These are phyloP conservation scores for Wilhelminamyces savonicus DNA, from an alignment of 805 yeast genomes.

Conservation along the genomic window DNA sequence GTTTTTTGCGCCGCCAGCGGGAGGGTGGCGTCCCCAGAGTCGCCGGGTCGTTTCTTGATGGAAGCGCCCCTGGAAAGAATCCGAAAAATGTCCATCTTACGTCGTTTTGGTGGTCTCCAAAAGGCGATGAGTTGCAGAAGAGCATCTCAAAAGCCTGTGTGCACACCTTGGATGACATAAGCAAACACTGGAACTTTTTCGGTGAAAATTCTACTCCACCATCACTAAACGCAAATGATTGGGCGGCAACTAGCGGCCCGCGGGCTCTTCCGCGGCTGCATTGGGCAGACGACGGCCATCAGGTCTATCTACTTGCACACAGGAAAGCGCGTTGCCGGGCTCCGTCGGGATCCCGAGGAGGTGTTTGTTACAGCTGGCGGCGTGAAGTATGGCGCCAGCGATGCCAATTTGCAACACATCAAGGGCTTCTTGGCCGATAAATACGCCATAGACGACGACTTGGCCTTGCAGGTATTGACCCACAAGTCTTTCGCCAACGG, in stretches of 20 bases:
- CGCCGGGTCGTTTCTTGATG: slow-evolving; percentile 60
- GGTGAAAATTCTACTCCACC: too few species aligned
- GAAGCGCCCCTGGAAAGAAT: slow-evolving; percentile 83
- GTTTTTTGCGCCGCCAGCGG: slow-evolving; percentile 21
- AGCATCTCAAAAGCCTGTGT: too few species aligned
- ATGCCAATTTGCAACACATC: slow-evolving; percentile 43
- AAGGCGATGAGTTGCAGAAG: too few species aligned
- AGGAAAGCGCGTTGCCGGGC: slow-evolving; percentile 60
- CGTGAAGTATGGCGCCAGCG: slow-evolving; percentile 45
- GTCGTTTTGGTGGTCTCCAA: background rate
- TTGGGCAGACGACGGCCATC: slow-evolving; percentile 3
- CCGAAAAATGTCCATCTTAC: slow-evolving; percentile 78
- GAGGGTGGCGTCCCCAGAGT: slow-evolving; percentile 35
- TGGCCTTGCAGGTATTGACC: slow-evolving; percentile 75
- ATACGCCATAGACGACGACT: slow-evolving; percentile 50
- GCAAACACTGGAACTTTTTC: too few species aligned
- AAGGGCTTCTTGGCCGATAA: slow-evolving; percentile 42
- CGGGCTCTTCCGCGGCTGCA: too few species aligned
- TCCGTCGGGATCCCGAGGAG: slow-evolving; percentile 64
- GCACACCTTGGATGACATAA: too few species aligned
- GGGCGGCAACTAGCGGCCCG: too few species aligned
- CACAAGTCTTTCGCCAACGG: slow-evolving; percentile 96
- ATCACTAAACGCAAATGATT: too few species aligned
- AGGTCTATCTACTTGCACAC: slow-evolving; percentile 37
- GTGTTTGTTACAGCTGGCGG: slow-evolving; percentile 27